Evolutionary conservation across 129 eudicot species (phyloP).

Genomic region (carrot (Daucus carota)): DNA sequence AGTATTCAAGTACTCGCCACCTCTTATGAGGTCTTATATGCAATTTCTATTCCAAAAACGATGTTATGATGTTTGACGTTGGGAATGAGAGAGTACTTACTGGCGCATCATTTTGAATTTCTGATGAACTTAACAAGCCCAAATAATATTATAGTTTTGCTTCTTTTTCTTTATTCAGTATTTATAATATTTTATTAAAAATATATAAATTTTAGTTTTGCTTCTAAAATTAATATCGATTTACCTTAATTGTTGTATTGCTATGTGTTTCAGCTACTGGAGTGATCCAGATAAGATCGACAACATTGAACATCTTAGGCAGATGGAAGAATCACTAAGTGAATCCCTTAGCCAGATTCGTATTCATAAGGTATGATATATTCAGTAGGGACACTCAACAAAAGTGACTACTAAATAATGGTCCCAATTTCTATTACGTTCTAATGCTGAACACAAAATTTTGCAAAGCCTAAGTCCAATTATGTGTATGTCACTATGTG

Average conservation of each 20-base stretch:
- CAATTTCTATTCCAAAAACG: neutral
- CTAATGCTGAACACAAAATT: neutral
- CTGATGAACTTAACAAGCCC: neutral
- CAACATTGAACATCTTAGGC: conserved; percentile 68
- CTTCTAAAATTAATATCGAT: neutral
- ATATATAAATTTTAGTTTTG: too few relatives aligned
- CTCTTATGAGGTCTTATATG: too few relatives aligned
- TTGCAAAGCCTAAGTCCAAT: neutral
- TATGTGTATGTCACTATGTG: neutral
- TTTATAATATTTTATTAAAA: too few relatives aligned
- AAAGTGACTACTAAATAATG: neutral
- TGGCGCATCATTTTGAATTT: neutral
- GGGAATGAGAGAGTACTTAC: neutral
- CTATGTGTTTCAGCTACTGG: conserved; percentile 59
- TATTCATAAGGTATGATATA: conserved; percentile 52
- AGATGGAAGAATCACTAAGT: conserved; percentile 74
- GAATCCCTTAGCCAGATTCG: conserved; percentile 57
- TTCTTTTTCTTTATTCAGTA: too few relatives aligned
- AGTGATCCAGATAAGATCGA: conserved; percentile 73
- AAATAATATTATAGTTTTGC: neutral
- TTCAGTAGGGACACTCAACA: neutral
- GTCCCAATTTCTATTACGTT: neutral
- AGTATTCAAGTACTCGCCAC: neutral
- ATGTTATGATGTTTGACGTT: neutral
- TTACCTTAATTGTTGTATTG: conserved; percentile 8